Evolutionary conservation across 208 protist species (phyloP).

Genomic region (Leishmania tarentolae): DNA sequence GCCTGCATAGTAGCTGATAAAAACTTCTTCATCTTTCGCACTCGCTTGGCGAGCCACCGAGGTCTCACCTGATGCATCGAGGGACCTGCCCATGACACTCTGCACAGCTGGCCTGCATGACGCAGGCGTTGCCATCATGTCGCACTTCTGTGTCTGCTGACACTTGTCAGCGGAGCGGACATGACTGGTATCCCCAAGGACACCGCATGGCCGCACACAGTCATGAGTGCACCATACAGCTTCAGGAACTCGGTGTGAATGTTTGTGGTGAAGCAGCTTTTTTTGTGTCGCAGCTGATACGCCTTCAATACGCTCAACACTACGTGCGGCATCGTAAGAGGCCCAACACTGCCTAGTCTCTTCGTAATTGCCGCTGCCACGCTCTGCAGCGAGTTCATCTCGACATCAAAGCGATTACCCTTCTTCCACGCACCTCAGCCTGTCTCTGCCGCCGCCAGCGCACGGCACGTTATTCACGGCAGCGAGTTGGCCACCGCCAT

Average conservation of each 20-base stretch:
- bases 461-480: background rate
- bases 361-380: conserved; percentile 90
- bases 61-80: background rate
- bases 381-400: conserved; percentile 68
- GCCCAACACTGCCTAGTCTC: conserved; percentile 96
- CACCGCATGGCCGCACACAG: conserved; percentile 16
- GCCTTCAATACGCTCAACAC: conserved; percentile 91
- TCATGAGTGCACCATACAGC: conserved; percentile 42
- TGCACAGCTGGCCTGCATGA: background rate
- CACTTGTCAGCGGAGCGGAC: background rate
- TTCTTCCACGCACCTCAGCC: background rate
- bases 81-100: background rate
- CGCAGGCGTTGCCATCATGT: background rate
- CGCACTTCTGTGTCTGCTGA: background rate
- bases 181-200: background rate
- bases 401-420: conserved; percentile 77
- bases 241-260: conserved; percentile 52
- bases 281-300: conserved; percentile 39
- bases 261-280: conserved; percentile 42
- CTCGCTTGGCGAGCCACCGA: background rate
- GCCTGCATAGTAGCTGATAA: conserved; percentile 33
- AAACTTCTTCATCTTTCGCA: background rate
- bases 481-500: too few species aligned
- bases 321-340: conserved; percentile 94
- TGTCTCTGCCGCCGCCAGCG: background rate